A percentile compares a stretch with the other conserved stretches of the same genome.
These are phyloP conservation scores for Scheffersomyces lignicola DNA, from an alignment of 1,139 yeast species.

Conservation along the genomic window DNA sequence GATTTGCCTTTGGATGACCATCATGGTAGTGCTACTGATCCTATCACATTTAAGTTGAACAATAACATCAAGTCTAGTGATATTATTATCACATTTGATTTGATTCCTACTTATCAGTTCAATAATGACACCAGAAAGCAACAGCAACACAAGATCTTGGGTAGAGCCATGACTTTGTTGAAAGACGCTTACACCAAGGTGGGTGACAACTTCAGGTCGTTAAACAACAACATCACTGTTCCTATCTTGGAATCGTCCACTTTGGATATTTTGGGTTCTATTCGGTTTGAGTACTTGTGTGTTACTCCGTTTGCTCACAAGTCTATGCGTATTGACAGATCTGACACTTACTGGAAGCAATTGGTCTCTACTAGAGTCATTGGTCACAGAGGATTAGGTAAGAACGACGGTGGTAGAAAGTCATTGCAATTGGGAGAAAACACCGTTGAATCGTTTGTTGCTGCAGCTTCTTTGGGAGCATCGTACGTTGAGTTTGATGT, in stretches of 20 bases:
- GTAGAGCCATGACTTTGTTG: conserved; percentile 82
- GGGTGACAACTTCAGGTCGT: conserved; percentile 64
- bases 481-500: conserved; percentile 95
- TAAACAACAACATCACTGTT: conserved; percentile 66
- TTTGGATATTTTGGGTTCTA: conserved; percentile 73
- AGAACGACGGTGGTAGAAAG: conserved; percentile 67
- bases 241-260: conserved; percentile 77
- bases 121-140: conserved; percentile 20
- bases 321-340: conserved; percentile 63
- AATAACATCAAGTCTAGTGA: conserved; percentile 50
- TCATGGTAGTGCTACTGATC: conserved; percentile 76
- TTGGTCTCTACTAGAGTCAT: conserved; percentile 86
- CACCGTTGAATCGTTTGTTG: conserved; percentile 91
- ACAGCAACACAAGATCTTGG: conserved; percentile 52
- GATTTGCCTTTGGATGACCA: conserved; percentile 87
- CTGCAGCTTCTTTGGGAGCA: conserved; percentile 94
- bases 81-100: conserved; percentile 73
- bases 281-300: conserved; percentile 73
- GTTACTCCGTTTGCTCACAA: conserved; percentile 77
- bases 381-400: conserved; percentile 96
- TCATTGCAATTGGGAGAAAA: conserved; percentile 94
- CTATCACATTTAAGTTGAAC: conserved; percentile 70
- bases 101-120: conserved; percentile 84
- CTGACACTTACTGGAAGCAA: conserved; percentile 91
- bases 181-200: conserved; percentile 65